phyloP scores from a whole-genome alignment of 2,329 filamentous ascomycete species.

The Pleomassaria siparia region DNA sequence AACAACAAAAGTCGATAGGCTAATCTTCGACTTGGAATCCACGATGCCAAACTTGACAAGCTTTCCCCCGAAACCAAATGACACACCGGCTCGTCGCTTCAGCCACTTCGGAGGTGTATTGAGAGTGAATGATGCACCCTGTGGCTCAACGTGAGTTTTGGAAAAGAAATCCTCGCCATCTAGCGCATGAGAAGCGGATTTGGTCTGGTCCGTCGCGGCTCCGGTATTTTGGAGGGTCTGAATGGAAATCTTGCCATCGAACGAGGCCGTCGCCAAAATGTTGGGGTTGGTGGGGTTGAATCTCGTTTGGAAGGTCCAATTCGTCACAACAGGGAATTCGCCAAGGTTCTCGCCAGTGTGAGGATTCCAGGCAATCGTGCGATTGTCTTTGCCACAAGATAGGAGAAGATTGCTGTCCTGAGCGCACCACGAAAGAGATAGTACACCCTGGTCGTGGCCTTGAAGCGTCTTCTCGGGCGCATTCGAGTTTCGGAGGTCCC shows the following conservation, averaged over 20 bases:
- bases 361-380: conserved; percentile 94
- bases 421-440: conserved; percentile 92
- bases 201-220: conserved; percentile 66
- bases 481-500: conserved; percentile 95
- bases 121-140: conserved; percentile 85
- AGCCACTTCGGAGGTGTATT: conserved; percentile 87
- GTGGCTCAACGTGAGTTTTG: conserved; percentile 86
- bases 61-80: conserved; percentile 95
- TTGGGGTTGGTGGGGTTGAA: conserved; percentile 94
- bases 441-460: conserved; percentile 90
- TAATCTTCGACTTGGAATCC: conserved; percentile 73
- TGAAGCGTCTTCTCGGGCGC: conserved; percentile 84
- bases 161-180: conserved; percentile 97
- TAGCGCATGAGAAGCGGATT: conserved; percentile 60
- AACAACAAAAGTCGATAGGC: conserved; percentile 84
- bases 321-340: conserved; percentile 96
- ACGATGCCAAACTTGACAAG: conserved; percentile 74
- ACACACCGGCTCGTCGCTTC: conserved; percentile 78
- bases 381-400: conserved; percentile 95
- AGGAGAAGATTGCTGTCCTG: conserved; percentile 88
- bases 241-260: conserved; percentile 92
- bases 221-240: conserved; percentile 96
- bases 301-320: conserved; percentile 95
- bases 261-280: conserved; percentile 91
- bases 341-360: conserved; percentile 85